A percentile compares a stretch with the other conserved stretches of the same genome.
These are phyloP conservation scores for Penicillium diatomitis DNA, from an alignment of 495 filamentous ascomycete species.

Conservation along the genomic window DNA sequence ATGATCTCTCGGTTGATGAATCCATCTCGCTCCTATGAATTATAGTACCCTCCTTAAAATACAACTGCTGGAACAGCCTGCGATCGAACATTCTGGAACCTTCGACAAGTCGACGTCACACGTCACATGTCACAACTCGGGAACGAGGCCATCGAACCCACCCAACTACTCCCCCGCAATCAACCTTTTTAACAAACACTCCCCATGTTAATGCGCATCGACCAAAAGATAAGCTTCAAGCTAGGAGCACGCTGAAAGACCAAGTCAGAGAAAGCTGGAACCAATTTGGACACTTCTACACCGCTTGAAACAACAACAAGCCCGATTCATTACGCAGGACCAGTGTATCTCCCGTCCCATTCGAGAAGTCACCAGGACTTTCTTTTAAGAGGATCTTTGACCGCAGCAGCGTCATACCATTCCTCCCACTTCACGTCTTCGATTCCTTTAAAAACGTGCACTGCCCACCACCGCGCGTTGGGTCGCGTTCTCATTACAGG, in stretches of 20 bases:
- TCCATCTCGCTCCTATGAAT: too few species aligned
- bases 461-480: constrained; percentile 1
- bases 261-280: too few species aligned
- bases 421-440: not conserved
- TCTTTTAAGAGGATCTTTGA: not conserved
- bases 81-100: constrained; percentile 30
- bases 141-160: not conserved
- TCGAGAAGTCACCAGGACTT: constrained; percentile 20
- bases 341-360: constrained; percentile 32
- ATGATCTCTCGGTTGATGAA: too few species aligned
- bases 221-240: too few species aligned
- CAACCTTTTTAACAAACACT: too few species aligned
- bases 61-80: not conserved
- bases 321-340: not conserved
- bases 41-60: too few species aligned
- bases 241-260: too few species aligned
- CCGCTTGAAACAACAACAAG: constrained; percentile 20
- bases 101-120: constrained; percentile 28
- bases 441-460: constrained; percentile 4
- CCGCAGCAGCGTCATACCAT: too few species aligned
- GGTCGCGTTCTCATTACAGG: too few species aligned
- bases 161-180: not conserved
- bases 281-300: too few species aligned
- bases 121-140: constrained; percentile 14
- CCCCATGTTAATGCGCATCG: too few species aligned